phyloP scores from a whole-genome alignment of 2,329 filamentous ascomycete genomes.

The Pezicula carpinea region DNA sequence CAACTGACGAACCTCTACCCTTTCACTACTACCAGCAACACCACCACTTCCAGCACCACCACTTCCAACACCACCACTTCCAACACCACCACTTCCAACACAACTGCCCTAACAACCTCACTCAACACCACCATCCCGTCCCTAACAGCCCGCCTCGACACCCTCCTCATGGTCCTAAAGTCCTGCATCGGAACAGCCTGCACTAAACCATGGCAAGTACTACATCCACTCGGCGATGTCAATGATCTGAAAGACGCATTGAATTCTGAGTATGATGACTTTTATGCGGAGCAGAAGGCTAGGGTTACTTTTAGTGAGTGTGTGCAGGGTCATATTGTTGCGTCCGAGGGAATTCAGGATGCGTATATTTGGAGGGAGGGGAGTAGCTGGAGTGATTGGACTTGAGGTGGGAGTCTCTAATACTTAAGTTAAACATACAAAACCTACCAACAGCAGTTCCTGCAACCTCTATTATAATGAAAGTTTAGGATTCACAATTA shows the following conservation, averaged over 20 bases:
- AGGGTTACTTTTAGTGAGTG: slow-evolving; percentile 49
- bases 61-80: slow-evolving; percentile 42
- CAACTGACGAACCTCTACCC: not conserved
- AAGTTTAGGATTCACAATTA: no score
- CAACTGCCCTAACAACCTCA: slow-evolving; percentile 32
- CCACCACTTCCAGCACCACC: slow-evolving; percentile 1
- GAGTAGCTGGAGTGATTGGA: no score
- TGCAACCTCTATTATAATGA: no score
- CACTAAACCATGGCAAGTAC: slow-evolving; percentile 48
- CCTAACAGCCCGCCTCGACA: slow-evolving; percentile 46
- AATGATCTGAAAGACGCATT: slow-evolving; percentile 47
- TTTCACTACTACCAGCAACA: not conserved
- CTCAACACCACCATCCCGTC: slow-evolving; percentile 28
- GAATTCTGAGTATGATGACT: slow-evolving; percentile 40
- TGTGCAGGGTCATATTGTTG: slow-evolving; percentile 49
- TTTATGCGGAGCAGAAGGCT: slow-evolving; percentile 43
- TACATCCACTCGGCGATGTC: slow-evolving; percentile 51
- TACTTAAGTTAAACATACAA: no score
- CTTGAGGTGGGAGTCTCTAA: no score
- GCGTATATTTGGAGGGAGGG: no score
- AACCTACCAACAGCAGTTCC: no score
- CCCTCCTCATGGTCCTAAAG: slow-evolving; percentile 56
- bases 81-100: slow-evolving; percentile 49
- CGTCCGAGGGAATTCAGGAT: slow-evolving; percentile 48
- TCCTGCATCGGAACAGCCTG: slow-evolving; percentile 52